Evolutionary conservation across 371 early-diverging fungal genomes (phyloP).

Genomic region (Mortierella sp.): DNA sequence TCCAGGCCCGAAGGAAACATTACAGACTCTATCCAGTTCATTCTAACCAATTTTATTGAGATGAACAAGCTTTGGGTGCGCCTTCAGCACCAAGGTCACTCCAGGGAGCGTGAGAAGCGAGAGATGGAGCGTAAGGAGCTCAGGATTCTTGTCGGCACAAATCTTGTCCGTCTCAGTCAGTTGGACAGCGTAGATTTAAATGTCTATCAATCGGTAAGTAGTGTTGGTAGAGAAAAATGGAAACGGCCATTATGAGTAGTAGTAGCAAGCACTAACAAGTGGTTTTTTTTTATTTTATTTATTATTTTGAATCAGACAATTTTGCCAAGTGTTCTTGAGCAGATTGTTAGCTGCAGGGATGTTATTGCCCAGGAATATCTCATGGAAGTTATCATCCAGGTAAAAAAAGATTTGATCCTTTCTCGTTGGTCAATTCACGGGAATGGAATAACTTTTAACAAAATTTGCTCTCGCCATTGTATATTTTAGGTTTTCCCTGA

Average conservation of each 20-base stretch:
- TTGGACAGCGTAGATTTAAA: constrained; percentile 88
- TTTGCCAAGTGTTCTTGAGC: constrained; percentile 92
- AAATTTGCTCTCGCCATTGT: not conserved
- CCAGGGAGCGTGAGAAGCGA: constrained; percentile 91
- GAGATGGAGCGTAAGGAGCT: constrained; percentile 96
- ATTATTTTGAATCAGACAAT: constrained; percentile 62
- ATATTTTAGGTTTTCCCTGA: constrained; percentile 88
- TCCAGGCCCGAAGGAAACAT: constrained; percentile 84
- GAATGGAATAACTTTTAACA: not conserved
- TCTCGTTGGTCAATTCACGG: not conserved
- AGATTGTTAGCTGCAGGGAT: constrained; percentile 96
- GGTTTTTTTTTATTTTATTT: constrained; percentile 2
- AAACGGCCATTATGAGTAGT: too few species aligned
- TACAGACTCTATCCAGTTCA: constrained; percentile 92
- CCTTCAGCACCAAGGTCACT: constrained; percentile 95
- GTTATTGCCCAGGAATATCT: constrained; percentile 98
- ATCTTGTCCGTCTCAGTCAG: constrained; percentile 93
- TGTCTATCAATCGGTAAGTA: constrained; percentile 78
- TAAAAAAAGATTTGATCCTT: constrained; percentile 34
- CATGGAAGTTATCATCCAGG: constrained; percentile 98
- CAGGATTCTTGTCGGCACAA: constrained; percentile 95
- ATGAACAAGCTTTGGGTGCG: constrained; percentile 99
- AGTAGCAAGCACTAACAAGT: not conserved
- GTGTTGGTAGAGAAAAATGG: not conserved
- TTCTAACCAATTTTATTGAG: constrained; percentile 96